Evolutionary conservation across 2,329 filamentous ascomycete species (phyloP).

Genomic region (Microcyclosporella mali): DNA sequence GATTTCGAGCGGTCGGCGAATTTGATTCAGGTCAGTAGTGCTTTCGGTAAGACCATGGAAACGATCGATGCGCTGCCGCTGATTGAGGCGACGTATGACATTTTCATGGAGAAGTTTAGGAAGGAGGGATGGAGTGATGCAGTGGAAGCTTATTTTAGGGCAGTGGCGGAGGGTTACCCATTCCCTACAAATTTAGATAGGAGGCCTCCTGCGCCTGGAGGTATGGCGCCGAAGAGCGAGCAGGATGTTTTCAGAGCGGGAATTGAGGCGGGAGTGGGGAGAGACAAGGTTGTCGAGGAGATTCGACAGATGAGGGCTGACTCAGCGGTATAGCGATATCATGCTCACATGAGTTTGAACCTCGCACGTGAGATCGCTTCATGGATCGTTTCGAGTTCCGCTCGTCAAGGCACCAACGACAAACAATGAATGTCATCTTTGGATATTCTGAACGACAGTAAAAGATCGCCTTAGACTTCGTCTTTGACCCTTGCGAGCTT

Average conservation of each 20-base stretch:
- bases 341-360: too few relatives aligned
- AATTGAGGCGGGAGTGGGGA: constrained; percentile 39
- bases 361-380: too few relatives aligned
- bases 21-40: constrained; percentile 55
- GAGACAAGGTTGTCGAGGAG: constrained; percentile 33
- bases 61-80: constrained; percentile 48
- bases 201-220: constrained; percentile 49
- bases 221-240: constrained; percentile 57
- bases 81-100: constrained; percentile 43
- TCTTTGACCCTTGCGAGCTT: too few relatives aligned
- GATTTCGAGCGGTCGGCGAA: constrained; percentile 54
- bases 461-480: too few relatives aligned
- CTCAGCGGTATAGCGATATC: constrained; percentile 12
- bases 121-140: constrained; percentile 36
- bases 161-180: constrained; percentile 54
- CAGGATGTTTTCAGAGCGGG: constrained; percentile 46
- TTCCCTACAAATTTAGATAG: constrained; percentile 58
- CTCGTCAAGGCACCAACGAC: too few relatives aligned
- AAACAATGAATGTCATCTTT: too few relatives aligned
- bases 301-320: constrained; percentile 23
- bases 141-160: constrained; percentile 44
- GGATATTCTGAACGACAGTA: too few relatives aligned
- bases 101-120: constrained; percentile 31
- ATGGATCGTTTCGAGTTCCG: too few relatives aligned
- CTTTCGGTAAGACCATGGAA: constrained; percentile 61